Evolutionary conservation across 2,329 filamentous ascomycete genomes (phyloP).

Genomic region (Xylaria sp.): DNA sequence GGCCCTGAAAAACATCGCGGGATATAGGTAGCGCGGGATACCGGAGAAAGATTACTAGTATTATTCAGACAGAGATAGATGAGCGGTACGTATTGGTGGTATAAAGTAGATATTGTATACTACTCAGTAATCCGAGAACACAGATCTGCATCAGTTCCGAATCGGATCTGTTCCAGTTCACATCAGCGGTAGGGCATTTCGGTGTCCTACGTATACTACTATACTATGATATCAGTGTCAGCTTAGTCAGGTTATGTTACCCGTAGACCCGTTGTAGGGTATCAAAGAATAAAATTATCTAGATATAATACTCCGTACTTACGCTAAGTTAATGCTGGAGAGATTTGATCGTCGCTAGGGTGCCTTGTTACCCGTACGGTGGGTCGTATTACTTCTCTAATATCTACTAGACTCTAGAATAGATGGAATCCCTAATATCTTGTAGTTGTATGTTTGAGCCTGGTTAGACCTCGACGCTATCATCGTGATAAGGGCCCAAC

Average conservation of each 20-base stretch:
- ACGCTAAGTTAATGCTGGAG: neutral
- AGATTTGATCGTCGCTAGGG: constrained; percentile 2
- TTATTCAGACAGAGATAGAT: no score
- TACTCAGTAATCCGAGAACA: neutral
- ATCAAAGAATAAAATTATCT: neutral
- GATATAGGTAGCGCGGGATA: no score
- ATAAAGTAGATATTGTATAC: neutral
- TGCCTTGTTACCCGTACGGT: neutral
- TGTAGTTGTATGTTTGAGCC: neutral
- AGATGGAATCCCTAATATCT: neutral
- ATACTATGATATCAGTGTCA: neutral
- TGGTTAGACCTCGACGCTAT: neutral
- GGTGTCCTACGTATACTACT: neutral
- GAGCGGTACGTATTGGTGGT: neutral
- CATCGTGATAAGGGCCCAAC: neutral
- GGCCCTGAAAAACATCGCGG: no score
- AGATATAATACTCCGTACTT: neutral
- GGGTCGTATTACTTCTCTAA: neutral
- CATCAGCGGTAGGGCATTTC: neutral
- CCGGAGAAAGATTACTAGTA: no score
- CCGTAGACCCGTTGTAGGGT: neutral
- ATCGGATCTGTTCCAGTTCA: neutral
- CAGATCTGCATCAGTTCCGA: neutral
- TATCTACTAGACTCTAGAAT: neutral
- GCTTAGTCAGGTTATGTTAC: neutral